Evolutionary conservation across 2,329 filamentous ascomycete species (phyloP), one percentile per base, ranked within the genome.

Genomic region (Botrytis pseudocinerea): DNA sequence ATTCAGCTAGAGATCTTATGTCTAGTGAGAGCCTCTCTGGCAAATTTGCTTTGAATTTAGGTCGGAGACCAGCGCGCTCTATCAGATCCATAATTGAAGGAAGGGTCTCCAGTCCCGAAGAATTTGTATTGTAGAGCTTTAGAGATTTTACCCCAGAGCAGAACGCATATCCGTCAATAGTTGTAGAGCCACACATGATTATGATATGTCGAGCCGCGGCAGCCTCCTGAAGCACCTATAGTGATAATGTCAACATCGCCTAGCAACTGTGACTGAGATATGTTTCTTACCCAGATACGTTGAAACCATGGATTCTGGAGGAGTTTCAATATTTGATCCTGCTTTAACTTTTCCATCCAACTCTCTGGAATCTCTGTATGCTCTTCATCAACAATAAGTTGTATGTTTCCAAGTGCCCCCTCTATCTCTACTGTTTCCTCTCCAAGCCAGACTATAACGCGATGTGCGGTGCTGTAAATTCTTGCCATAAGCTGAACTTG

Each of bases 11-110:
- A 64, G 40, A 20, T 7, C 20, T n/a, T n/a, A 40, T 64, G 0
- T 46, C 0, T 7, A 46, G 2, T 4, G 22, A 51, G 10, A 51
- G 25, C 1, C 0, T 51, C 2, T 51, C 46, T 14, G 0, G 0
- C 9, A 6, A 5, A 12, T 5, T 51, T 2, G 9, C 46, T 51
- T 2, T 25, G 0, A 25, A 5, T 51, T 51, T 51, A 2, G 46
- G 4, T 51, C 1, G 46, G 46, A 51, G 1, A 14, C 10, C 22
- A 51, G 46, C 10, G 0, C 10, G 4, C 4, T 25, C 22, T 51
- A 51, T 48, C 5, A 25, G 0, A 0, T 48, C 0, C 0, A 48
- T 0, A 25, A 48, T 4, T 48, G 9, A 48, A 25, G 22, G 46
- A 25, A 48, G 4, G 12, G 9, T 48, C 22, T 48, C 22, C 9